Evolutionary conservation across 106 monocot species (phyloP), one percentile per base, ranked within the genome.

Genomic region (Phalaenopsis equestris): DNA sequence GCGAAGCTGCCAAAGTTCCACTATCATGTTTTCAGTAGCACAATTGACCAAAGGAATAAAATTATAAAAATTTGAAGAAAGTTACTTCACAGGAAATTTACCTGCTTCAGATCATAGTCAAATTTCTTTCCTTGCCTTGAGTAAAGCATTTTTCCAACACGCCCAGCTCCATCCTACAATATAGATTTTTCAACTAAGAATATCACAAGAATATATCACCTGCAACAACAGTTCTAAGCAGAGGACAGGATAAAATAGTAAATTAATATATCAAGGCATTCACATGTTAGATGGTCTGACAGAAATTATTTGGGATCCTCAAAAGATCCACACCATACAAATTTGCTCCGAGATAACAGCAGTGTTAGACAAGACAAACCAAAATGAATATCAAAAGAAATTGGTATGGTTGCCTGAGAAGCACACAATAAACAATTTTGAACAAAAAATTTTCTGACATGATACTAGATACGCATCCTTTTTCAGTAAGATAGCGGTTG

Each of bases 81-180:
- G 64, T 42, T 81, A 36, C 30, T 38, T 72, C 47, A n/a, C 18
- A 9, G 14, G 49, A 2, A 48, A 24, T 73, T 61, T 86, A 98
- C 99, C 88, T 99, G 99, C 86, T 95, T 99, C 81, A 99, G 78
- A 86, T 99, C 99, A 85, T 93, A 99, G 67, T 99, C 99, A 75
- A 99, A 99, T 77, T 99, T 99, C 83, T 90, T 99, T 77, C 99
- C 99, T 87, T 99, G 99, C 41, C 99, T 83, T 48, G 99, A 89
- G 91, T 95, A 99, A 76, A 99, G 84, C 99, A 99, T 95, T 91
- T 99, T 99, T 2, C 99, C 99, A 88, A 95, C 88, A 78, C 99
- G 94, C 3, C 99, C 99, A 82, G 99, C 99, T 82, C 99, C 99
- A 88, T 99, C 99, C 99, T 94, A 79, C 30, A 79, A 30, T 49